Evolutionary conservation across 2,329 filamentous ascomycete genomes (phyloP).

Genomic region (Torrubiella hemipterigena): DNA sequence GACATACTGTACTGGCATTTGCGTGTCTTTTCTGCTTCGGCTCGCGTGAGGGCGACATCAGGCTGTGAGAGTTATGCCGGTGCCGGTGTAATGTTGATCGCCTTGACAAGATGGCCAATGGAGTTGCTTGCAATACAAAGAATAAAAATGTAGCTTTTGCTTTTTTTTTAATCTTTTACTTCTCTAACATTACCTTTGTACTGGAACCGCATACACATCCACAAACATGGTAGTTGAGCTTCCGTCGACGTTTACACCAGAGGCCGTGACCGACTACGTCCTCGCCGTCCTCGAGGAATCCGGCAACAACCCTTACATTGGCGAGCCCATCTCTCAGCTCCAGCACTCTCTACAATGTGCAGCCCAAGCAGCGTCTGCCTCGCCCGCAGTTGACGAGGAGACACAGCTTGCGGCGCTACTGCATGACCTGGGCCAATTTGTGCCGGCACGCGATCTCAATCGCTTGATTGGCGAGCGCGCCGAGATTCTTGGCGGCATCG

Average conservation of each 20-base stretch:
- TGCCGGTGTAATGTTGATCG: too few species aligned
- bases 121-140: too few species aligned
- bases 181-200: too few species aligned
- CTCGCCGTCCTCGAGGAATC: slow-evolving; percentile 7
- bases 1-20: too few species aligned
- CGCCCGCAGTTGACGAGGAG: slow-evolving; percentile 9
- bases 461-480: slow-evolving; percentile 4
- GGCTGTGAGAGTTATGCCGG: too few species aligned
- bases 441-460: slow-evolving; percentile 7
- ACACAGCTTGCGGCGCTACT: slow-evolving; percentile 11
- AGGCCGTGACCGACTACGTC: slow-evolving; percentile 7
- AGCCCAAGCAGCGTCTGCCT: slow-evolving; percentile 6
- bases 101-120: too few species aligned
- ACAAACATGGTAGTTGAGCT: slow-evolving; percentile 3
- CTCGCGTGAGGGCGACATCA: too few species aligned
- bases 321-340: slow-evolving; percentile 11
- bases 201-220: too few species aligned
- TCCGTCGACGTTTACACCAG: slow-evolving; percentile 5
- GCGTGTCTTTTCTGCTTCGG: too few species aligned
- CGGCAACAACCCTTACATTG: slow-evolving; percentile 8
- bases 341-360: slow-evolving; percentile 10
- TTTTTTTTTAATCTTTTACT: too few species aligned
- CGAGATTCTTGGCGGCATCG: slow-evolving; percentile 7
- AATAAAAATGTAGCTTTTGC: too few species aligned
- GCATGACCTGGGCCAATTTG: slow-evolving; percentile 10